A percentile compares a stretch with the other conserved stretches of the same genome.
Conservation (phyloP, 164 flowering plant species). For the Umbellularia californica region DNA sequence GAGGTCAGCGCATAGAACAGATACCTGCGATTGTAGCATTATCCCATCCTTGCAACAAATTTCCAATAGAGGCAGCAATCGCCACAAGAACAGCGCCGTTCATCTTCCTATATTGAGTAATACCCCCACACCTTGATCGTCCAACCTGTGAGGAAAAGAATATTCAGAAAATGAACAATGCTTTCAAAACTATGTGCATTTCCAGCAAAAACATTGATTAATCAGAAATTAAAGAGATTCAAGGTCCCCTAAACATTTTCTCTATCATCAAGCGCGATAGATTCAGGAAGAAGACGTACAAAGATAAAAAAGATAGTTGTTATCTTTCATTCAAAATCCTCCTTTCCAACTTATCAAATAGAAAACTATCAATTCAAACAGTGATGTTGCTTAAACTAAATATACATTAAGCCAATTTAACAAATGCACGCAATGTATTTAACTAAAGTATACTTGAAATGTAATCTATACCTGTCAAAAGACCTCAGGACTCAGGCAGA, state of each 20-base stretch:
- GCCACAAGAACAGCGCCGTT: slow-evolving; percentile 83
- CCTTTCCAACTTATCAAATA: neutral
- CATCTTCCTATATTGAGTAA: slow-evolving; percentile 35
- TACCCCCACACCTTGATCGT: neutral
- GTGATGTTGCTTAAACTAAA: neutral
- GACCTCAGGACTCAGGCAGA: neutral
- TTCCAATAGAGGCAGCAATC: slow-evolving; percentile 80
- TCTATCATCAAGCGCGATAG: too few relatives aligned
- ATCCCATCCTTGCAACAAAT: slow-evolving; percentile 96
- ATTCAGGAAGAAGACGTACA: neutral
- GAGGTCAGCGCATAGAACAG: neutral
- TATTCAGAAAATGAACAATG: neutral
- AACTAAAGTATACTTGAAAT: neutral
- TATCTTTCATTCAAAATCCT: neutral
- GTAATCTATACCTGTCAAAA: neutral
- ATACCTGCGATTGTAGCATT: slow-evolving; percentile 94
- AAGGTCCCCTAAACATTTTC: neutral
- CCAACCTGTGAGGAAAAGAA: slow-evolving; percentile 12
- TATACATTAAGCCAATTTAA: neutral
- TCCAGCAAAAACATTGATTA: neutral
- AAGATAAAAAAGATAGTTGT: neutral
- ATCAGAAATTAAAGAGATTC: slow-evolving; percentile 1
- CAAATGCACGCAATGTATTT: neutral
- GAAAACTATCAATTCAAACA: neutral
- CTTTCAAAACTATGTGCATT: neutral